Base-by-base conservation (phyloP, 2,329 filamentous ascomycete species). In the Fusarium metavorans region DNA sequence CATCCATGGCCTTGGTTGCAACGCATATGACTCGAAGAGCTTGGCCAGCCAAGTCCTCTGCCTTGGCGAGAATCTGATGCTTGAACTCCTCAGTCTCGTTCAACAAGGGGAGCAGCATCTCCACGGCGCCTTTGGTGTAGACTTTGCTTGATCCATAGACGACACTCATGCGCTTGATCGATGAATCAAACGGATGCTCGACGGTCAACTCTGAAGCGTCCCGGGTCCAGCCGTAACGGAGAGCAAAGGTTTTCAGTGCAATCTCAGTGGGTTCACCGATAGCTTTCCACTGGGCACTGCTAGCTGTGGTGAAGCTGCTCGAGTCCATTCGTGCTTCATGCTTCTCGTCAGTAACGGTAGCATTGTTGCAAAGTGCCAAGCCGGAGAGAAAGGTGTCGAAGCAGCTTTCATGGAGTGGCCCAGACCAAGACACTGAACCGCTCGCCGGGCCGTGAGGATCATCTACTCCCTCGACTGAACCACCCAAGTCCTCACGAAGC, bases 81-180 rank as follows among this genome's bases (percentile, higher is more conserved):
- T 88, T 89, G 16, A 85, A 75, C 25, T 85, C 83, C 16, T 88
- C 85, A 0, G 85, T 80, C 58, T 87, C 84, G 11, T 86, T 80
- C 27, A 90, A 82, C 11, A 88, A 83, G 3, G 88, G 87, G 25
- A 91, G 77, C 50, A 91, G 82, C 16, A 87, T 84, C 78, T 91
- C 89, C n/a, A 89, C 84, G 1, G 89, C 89, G 43, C 89, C 89
- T 77, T 91, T 91, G 78, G 88, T 87, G 71, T 88, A 90, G n/a
- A 90, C 85, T 11, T 84, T 81, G 54, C 80, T 78, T 13, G 80
- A 79, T 10, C 81, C 81, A 50, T 92, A 93, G 32, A 94, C 88
- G 58, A 94, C 92, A 37, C 91, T 92, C 92, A 94, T 94, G 67
- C 92, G 88, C 84, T 94, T 94, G 81, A 92, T 89, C 41, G 90